Percentiles rank a stretch among this genome's conserved stretches.
These are phyloP conservation scores for Gaultheria prostrata DNA, from an alignment of 148 eudicot genomes.

Conservation along the genomic window DNA sequence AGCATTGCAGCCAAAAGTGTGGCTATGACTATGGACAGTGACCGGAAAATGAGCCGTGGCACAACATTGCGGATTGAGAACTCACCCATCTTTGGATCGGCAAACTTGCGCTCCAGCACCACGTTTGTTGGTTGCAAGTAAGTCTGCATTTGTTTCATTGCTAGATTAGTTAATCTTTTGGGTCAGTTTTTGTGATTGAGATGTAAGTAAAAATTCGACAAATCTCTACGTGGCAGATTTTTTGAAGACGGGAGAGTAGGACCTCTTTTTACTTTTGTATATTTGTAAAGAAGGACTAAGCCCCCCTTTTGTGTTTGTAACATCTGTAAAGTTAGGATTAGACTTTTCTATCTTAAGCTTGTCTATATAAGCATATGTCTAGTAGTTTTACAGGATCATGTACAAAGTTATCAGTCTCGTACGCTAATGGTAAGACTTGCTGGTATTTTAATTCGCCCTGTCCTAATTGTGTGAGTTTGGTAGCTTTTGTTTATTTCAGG, in stretches of 20 bases:
- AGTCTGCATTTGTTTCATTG: conserved; percentile 29
- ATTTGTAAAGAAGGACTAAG: too few relatives aligned
- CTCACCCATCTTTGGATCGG: conserved; percentile 43
- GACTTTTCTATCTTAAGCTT: too few relatives aligned
- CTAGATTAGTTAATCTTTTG: not conserved
- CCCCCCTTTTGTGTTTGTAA: too few relatives aligned
- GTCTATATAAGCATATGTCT: too few relatives aligned
- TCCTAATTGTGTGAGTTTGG: too few relatives aligned
- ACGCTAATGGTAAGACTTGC: not conserved
- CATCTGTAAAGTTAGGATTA: too few relatives aligned
- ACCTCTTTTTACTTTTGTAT: too few relatives aligned
- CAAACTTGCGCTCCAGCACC: conserved; percentile 46
- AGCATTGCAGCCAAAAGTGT: conserved; percentile 67
- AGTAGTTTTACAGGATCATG: too few relatives aligned
- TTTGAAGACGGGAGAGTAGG: too few relatives aligned
- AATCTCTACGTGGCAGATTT: too few relatives aligned
- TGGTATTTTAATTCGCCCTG: not conserved
- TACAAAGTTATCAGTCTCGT: too few relatives aligned
- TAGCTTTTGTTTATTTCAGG: too few relatives aligned
- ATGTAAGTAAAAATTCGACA: not conserved
- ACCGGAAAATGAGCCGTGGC: conserved; percentile 56
- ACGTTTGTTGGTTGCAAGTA: conserved; percentile 73
- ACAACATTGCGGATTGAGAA: conserved; percentile 49
- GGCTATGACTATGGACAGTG: conserved; percentile 47
- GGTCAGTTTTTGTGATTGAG: not conserved